phyloP scores from a whole-genome alignment of 257 asterid genomes.

The Lycium barbarum region DNA sequence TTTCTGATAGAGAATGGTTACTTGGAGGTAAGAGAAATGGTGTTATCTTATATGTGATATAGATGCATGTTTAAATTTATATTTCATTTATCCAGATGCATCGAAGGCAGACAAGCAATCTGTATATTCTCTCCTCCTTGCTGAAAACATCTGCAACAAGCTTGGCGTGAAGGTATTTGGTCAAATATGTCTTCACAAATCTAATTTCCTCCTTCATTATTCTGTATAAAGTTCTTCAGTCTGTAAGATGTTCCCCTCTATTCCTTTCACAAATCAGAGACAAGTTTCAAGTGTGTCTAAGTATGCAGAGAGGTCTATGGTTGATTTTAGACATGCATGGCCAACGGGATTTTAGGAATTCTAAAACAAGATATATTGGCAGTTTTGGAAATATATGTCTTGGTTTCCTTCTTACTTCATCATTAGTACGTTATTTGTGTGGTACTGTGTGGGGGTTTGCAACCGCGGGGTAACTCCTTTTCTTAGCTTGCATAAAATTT shows the following conservation, averaged over 20 bases:
- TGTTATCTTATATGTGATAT: not conserved
- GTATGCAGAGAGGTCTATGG: not conserved
- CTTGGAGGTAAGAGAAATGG: conserved; percentile 73
- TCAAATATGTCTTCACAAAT: not conserved
- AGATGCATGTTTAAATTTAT: not conserved
- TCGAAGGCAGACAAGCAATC: conserved; percentile 91
- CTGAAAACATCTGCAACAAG: conserved; percentile 81
- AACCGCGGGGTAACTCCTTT: not conserved
- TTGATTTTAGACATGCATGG: not conserved
- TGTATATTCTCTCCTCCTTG: conserved; percentile 91
- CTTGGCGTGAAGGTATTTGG: conserved; percentile 77
- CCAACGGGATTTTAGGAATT: not conserved
- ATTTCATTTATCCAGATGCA: conserved; percentile 59
- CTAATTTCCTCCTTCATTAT: not conserved
- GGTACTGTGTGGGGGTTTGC: not conserved
- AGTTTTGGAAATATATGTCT: not conserved
- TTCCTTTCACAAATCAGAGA: not conserved
- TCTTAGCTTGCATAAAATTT: not conserved
- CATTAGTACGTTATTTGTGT: not conserved
- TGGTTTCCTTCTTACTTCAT: conserved; percentile 7
- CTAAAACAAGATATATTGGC: not conserved
- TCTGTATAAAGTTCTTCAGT: not conserved
- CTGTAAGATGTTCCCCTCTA: not conserved
- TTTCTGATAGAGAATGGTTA: conserved; percentile 90
- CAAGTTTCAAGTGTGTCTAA: not conserved